Percentiles rank a stretch among this genome's conserved stretches.
Conservation (phyloP, 495 filamentous ascomycete genomes). For the Penicillium chermesinum region DNA sequence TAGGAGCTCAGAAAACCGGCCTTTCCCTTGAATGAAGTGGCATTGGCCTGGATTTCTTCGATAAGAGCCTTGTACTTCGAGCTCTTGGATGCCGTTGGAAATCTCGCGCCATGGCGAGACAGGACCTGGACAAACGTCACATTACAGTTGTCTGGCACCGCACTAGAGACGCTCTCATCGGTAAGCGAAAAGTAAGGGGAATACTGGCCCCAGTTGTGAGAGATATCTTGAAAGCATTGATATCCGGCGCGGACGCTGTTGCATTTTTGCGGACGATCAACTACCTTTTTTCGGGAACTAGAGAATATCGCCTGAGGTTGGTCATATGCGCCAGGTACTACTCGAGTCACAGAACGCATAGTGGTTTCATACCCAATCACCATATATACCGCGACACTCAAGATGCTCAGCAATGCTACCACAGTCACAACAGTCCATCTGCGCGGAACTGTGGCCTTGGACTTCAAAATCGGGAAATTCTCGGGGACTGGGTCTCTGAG, state of each 20-base stretch:
- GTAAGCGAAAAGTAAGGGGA: constrained; percentile 70
- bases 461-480: neutral
- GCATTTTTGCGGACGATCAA: constrained; percentile 32
- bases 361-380: constrained; percentile 12
- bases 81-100: constrained; percentile 64
- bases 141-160: constrained; percentile 57
- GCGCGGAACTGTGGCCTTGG: neutral
- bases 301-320: neutral
- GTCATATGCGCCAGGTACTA: constrained; percentile 6
- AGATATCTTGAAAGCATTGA: constrained; percentile 52
- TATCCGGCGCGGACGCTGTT: constrained; percentile 59
- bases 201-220: constrained; percentile 82
- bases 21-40: constrained; percentile 49
- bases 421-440: constrained; percentile 4
- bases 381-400: constrained; percentile 1
- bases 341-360: neutral
- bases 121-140: constrained; percentile 75
- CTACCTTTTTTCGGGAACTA: constrained; percentile 1
- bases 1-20: constrained; percentile 64
- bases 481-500: neutral
- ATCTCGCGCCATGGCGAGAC: constrained; percentile 78
- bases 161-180: constrained; percentile 46
- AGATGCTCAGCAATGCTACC: neutral
- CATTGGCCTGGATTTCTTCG: constrained; percentile 53
- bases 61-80: constrained; percentile 51